Evolutionary conservation across 2,329 filamentous ascomycete species (phyloP).

Genomic region (Colletotrichum viniferum): DNA sequence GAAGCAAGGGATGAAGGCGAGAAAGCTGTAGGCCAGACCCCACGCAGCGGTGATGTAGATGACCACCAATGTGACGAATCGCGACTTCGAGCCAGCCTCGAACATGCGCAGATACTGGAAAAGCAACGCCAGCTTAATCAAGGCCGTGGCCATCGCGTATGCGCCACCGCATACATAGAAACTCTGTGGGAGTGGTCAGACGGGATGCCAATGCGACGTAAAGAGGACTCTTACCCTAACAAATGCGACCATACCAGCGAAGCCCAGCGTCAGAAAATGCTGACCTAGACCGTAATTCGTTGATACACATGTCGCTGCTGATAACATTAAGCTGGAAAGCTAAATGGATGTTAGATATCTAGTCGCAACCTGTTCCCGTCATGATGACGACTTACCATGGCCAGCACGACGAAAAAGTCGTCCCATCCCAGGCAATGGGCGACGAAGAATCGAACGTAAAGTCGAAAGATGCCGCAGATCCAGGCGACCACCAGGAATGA

Average conservation of each 20-base stretch:
- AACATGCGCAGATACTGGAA: conserved; percentile 25
- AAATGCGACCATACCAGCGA: conserved; percentile 7
- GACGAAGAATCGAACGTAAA: conserved; percentile 21
- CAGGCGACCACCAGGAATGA: conserved; percentile 21
- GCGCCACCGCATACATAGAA: conserved; percentile 24
- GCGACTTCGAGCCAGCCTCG: conserved; percentile 10
- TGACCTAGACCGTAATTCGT: neutral
- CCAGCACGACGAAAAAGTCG: conserved; percentile 22
- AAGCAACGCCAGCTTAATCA: conserved; percentile 24
- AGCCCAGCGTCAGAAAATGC: neutral
- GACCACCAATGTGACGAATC: conserved; percentile 23
- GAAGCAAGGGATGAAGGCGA: conserved; percentile 37
- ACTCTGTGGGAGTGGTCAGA: neutral
- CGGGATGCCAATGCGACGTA: neutral
- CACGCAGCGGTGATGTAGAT: conserved; percentile 32
- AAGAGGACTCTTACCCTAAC: neutral
- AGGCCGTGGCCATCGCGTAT: conserved; percentile 22
- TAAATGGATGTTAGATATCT: neutral
- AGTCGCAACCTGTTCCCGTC: fast-evolving
- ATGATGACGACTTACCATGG: conserved; percentile 3
- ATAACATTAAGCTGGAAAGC: conserved; percentile 8
- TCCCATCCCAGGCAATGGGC: conserved; percentile 21
- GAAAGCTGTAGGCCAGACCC: conserved; percentile 32
- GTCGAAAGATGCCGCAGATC: conserved; percentile 18
- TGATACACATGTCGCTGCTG: neutral